Evolutionary conservation across 2,329 filamentous ascomycete genomes (phyloP).

Genomic region (Talaromyces islandicus): DNA sequence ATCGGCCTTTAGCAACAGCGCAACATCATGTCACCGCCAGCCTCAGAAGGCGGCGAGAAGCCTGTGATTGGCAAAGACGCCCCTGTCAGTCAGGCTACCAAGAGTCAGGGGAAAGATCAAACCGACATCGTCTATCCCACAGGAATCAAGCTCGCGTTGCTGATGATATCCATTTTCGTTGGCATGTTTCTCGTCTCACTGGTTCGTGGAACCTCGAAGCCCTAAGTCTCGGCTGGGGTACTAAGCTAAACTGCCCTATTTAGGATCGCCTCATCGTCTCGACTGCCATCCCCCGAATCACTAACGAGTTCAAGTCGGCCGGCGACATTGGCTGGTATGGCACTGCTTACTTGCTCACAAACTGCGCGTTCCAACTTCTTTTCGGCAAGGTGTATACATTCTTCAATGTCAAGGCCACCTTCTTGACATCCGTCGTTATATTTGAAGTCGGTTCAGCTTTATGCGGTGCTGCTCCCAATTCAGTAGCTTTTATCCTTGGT

Average conservation of each 20-base stretch:
- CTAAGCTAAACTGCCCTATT: constrained; percentile 26
- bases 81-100: not conserved
- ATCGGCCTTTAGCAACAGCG: not conserved
- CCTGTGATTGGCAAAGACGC: not conserved
- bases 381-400: constrained; percentile 43
- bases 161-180: not conserved
- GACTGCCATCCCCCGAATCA: constrained; percentile 16
- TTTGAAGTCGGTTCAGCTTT: constrained; percentile 34
- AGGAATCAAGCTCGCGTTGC: not conserved
- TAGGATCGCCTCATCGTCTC: constrained; percentile 15
- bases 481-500: constrained; percentile 57
- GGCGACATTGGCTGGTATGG: constrained; percentile 33
- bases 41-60: not conserved
- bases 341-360: constrained; percentile 36
- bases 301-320: constrained; percentile 29
- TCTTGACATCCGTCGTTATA: constrained; percentile 20
- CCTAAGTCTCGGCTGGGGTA: not conserved
- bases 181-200: not conserved
- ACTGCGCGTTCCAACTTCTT: constrained; percentile 24
- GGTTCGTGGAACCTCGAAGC: not conserved
- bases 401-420: constrained; percentile 33
- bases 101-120: not conserved
- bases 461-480: constrained; percentile 50
- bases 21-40: not conserved
- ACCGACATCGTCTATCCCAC: not conserved